Base-by-base conservation (phyloP, 1,284 basidiomycete genomes). In the Inonotus obliquus region DNA sequence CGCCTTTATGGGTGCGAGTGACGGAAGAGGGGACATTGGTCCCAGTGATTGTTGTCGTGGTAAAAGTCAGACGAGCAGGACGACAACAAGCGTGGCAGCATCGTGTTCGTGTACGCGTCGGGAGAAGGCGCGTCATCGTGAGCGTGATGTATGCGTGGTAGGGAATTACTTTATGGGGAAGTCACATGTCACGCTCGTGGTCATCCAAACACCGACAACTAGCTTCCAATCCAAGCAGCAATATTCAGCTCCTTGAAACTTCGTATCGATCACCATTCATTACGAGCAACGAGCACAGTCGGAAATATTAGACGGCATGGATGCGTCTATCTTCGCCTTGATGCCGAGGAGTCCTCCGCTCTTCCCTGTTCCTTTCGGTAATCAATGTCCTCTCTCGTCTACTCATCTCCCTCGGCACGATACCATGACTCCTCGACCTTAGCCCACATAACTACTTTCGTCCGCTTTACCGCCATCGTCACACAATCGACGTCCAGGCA, bases 1-100 rank as follows among this genome's bases (percentile, higher is more conserved):
- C 25, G 57, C 53, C 38, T 44, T 60, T 25, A 38, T 10, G 14
- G 54, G 29, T 21, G 47, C 41, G 39, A 52, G 11, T 4, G 27
- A 45, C 0, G 61, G 38, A 6, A 59, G 32, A 9, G 49, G 49
- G 21, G 63, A 41, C 63, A 64, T 61, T 10, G 60, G 47, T 54
- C 23, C 17, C 23, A 13, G 45, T 59, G 25, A 10, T 55, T 10
- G 39, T 57, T 32, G 54, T 47, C 56, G 56, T 58, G 19, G 56
- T 7, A 29, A 23, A n/a, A 21, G 29, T 55, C 7, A 25, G n/a
- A 21, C 37, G 13, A n/a, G 52, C 27, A 35, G 21, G 52, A 9
- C 52, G 23, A 4, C 17, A 10, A 29, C n/a, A 35, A n/a, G 6
- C 14, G 4, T n/a, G 13, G 4, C 17, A 54, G 14, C 52, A 17